Conservation (phyloP, 2,329 filamentous ascomycete genomes). For the Cercospora beticola region DNA sequence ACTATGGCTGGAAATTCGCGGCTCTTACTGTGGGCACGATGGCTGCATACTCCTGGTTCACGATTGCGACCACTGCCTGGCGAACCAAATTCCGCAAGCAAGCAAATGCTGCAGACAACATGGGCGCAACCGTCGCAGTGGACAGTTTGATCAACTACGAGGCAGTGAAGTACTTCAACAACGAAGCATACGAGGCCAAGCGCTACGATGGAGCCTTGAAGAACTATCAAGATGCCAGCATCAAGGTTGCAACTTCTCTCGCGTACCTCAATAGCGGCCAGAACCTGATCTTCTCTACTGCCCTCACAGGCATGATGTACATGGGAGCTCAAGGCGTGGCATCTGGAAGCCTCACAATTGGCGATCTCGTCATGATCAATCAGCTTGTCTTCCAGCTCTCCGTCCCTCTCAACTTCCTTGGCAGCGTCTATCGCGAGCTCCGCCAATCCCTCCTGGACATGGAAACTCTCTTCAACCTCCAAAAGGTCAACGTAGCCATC, state of each 20-base stretch:
- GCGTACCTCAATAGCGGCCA: constrained; percentile 92
- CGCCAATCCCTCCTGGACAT: constrained; percentile 94
- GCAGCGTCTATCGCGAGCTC: constrained; percentile 95
- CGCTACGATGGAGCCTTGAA: constrained; percentile 85
- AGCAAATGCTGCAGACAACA: constrained; percentile 94
- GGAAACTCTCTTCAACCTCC: constrained; percentile 96
- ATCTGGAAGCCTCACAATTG: constrained; percentile 76
- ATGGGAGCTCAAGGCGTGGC: constrained; percentile 88
- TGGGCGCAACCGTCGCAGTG: constrained; percentile 89
- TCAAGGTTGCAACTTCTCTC: constrained; percentile 93
- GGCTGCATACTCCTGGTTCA: constrained; percentile 93
- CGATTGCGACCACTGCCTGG: constrained; percentile 95
- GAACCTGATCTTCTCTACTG: constrained; percentile 94
- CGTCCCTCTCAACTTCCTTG: constrained; percentile 93
- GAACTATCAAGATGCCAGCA: constrained; percentile 88
- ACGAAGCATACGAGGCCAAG: constrained; percentile 89
- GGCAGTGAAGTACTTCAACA: constrained; percentile 99
- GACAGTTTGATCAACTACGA: constrained; percentile 99
- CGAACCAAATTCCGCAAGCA: constrained; percentile 93
- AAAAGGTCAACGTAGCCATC: constrained; percentile 91
- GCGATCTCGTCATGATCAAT: constrained; percentile 97
- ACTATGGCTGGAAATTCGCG: constrained; percentile 90
- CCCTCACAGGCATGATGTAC: constrained; percentile 97
- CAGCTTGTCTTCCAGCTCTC: constrained; percentile 98
- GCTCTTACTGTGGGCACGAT: constrained; percentile 88